Conservation (phyloP, 2,329 filamentous ascomycete species). For the Microascus cirrosus region DNA sequence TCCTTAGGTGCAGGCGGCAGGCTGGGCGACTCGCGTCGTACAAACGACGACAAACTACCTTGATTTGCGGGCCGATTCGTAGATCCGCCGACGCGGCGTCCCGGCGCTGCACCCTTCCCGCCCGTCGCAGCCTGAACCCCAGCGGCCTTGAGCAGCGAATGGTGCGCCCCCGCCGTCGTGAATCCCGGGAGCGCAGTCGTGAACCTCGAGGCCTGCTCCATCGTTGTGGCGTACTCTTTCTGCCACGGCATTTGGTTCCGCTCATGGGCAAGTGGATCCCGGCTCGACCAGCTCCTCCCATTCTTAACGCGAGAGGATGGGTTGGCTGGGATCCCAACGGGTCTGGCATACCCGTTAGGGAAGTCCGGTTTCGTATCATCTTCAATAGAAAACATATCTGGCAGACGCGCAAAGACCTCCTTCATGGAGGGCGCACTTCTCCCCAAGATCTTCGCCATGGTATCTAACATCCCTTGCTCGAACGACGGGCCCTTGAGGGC, state of each 20-base stretch:
- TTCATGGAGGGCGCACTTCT: constrained; percentile 47
- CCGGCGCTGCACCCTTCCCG: constrained; percentile 9
- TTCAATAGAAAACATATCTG: constrained; percentile 43
- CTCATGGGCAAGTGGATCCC: constrained; percentile 12
- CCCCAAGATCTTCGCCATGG: constrained; percentile 60
- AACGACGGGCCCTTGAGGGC: constrained; percentile 59
- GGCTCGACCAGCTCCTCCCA: not conserved
- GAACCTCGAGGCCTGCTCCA: constrained; percentile 47
- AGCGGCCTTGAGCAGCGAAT: constrained; percentile 24
- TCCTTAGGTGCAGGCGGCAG: constrained; percentile 6
- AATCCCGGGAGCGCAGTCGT: constrained; percentile 49
- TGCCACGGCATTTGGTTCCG: constrained; percentile 22
- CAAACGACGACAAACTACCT: constrained; percentile 28
- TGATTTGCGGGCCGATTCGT: constrained; percentile 19
- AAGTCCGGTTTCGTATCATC: constrained; percentile 60
- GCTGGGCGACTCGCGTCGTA: constrained; percentile 7
- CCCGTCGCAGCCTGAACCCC: constrained; percentile 9
- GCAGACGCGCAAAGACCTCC: constrained; percentile 40
- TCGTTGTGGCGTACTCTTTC: constrained; percentile 45
- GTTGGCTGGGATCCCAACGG: constrained; percentile 12
- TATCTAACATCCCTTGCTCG: constrained; percentile 46
- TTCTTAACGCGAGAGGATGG: constrained; percentile 13
- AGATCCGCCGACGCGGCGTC: constrained; percentile 9
- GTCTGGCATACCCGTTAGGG: constrained; percentile 28
- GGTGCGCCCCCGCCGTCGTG: constrained; percentile 48